Base-by-base conservation (phyloP, 1,284 basidiomycete genomes). In the Trametes sp. region DNA sequence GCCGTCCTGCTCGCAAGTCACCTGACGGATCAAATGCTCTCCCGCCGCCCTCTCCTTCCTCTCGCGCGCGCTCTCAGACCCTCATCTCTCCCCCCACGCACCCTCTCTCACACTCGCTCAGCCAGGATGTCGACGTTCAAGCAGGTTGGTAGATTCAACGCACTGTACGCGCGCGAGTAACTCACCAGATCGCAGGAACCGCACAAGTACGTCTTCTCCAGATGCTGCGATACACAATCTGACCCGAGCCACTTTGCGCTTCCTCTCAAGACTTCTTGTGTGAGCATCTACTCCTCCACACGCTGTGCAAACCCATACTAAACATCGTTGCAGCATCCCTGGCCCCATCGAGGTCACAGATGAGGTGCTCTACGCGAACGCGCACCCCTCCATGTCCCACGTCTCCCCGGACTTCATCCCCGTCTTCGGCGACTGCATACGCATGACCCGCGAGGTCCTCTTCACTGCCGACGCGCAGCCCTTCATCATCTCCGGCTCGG, bases 331-430 rank as follows among this genome's bases (percentile, higher is more conserved):
- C 65, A 90, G 88, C 65, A 93, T 94, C 68, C 92, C 93, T 49
- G 93, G 93, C 19, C 93, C 93, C 41, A 92, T 94, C 70, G 93
- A 95, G 76, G 82, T 93, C 66, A 76, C 89, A 46, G 90, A 95
- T 76, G 92, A 94, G 74, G 84, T 88, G 61, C 81, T 95, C 67
- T 89, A 82, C 72, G 93, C 93, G 65, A 94, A 94, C 82, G 93
- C 94, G 0, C 92, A 92, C 67, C 93, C 96, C 0, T 89, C 92
- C 57, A 87, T 96, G 81, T 92, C 91, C 50, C 98, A 99, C 78
- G 91, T 96, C 71, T 93, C 95, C 46, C 87, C 91, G 14, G 94
- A 95, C 54, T 98, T 99, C 76, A 86, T 96, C 49, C 87, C 90
- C 44, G 87, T 95, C 60, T 95, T 99, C 70, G 94, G 95, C 42